Percentiles rank a stretch among this genome's conserved stretches.
These are phyloP conservation scores for Alternaria conjuncta DNA, from an alignment of 2,329 filamentous ascomycete genomes.

Conservation along the genomic window DNA sequence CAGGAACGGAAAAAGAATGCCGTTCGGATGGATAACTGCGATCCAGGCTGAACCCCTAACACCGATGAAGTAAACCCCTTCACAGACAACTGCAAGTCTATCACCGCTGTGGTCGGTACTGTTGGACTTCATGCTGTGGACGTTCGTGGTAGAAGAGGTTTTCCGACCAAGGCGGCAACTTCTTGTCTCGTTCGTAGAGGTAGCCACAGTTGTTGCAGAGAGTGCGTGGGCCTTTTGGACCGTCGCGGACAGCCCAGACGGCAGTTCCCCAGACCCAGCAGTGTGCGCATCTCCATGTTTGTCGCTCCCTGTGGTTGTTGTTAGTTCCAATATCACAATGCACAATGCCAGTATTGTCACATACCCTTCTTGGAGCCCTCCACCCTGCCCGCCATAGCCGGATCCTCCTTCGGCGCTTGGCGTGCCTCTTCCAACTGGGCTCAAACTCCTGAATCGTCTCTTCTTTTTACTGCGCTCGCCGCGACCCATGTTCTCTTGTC, in stretches of 20 bases:
- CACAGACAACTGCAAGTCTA: neutral
- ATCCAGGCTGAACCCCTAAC: neutral
- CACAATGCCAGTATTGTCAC: conserved; percentile 18
- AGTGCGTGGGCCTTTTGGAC: conserved; percentile 80
- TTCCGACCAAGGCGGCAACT: conserved; percentile 78
- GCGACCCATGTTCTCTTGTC: conserved; percentile 80
- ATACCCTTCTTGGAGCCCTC: conserved; percentile 57
- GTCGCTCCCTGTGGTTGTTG: conserved; percentile 65
- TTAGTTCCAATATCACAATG: conserved; percentile 16
- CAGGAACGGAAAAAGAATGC: neutral
- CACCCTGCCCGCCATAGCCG: conserved; percentile 72
- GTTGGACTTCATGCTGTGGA: conserved; percentile 31
- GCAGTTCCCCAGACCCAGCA: conserved; percentile 87
- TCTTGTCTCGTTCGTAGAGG: conserved; percentile 84
- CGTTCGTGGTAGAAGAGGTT: conserved; percentile 66
- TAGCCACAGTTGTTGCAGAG: conserved; percentile 94
- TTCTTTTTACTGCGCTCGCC: conserved; percentile 97
- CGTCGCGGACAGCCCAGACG: conserved; percentile 94
- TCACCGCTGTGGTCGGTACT: conserved; percentile 28
- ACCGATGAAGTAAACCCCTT: neutral
- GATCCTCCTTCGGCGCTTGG: conserved; percentile 67
- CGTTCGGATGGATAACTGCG: neutral
- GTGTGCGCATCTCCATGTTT: conserved; percentile 85
- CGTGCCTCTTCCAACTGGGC: conserved; percentile 81
- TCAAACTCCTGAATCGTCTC: conserved; percentile 85